phyloP scores from a whole-genome alignment of 1,284 basidiomycete species.

The Thecaphora frezii region DNA sequence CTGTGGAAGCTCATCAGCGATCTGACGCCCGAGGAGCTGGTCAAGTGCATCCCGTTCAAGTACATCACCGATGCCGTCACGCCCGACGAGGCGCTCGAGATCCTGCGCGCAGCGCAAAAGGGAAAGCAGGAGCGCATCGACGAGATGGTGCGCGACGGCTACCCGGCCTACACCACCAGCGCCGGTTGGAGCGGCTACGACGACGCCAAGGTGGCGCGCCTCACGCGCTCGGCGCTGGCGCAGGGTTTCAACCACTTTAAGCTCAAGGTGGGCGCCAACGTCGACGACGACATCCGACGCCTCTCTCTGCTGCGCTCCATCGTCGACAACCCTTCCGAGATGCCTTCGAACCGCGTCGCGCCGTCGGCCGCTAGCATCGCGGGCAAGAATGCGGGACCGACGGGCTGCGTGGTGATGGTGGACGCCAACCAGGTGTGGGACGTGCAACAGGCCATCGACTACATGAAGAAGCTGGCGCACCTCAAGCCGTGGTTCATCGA shows the following conservation, averaged over 20 bases:
- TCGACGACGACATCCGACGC: slow-evolving; percentile 79
- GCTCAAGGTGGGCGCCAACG: slow-evolving; percentile 89
- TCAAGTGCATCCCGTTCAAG: slow-evolving; percentile 73
- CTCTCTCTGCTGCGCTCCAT: slow-evolving; percentile 85
- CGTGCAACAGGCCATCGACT: slow-evolving; percentile 86
- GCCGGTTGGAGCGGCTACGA: slow-evolving; percentile 74
- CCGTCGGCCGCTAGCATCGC: slow-evolving; percentile 21
- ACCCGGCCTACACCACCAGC: slow-evolving; percentile 91
- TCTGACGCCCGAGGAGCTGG: slow-evolving; percentile 80
- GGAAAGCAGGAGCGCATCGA: slow-evolving; percentile 68
- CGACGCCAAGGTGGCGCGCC: slow-evolving; percentile 83
- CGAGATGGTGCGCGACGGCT: slow-evolving; percentile 63
- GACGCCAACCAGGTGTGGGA: slow-evolving; percentile 98
- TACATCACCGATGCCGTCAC: slow-evolving; percentile 94
- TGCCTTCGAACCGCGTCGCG: slow-evolving; percentile 25
- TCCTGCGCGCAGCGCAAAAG: slow-evolving; percentile 75
- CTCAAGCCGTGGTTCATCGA: slow-evolving; percentile 87
- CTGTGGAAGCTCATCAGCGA: slow-evolving; percentile 82
- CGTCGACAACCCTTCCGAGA: slow-evolving; percentile 68
- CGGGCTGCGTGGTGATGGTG: slow-evolving; percentile 91
- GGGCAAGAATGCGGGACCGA: slow-evolving; percentile 88
- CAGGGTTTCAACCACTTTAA: slow-evolving; percentile 64
- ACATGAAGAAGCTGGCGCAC: slow-evolving; percentile 76
- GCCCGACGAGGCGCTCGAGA: slow-evolving; percentile 78
- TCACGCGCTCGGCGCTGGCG: slow-evolving; percentile 80